A percentile compares a stretch with the other conserved stretches of the same genome.
phyloP scores from a whole-genome alignment of 73 alveolate genomes.

The Vitrella brassicaformis region DNA sequence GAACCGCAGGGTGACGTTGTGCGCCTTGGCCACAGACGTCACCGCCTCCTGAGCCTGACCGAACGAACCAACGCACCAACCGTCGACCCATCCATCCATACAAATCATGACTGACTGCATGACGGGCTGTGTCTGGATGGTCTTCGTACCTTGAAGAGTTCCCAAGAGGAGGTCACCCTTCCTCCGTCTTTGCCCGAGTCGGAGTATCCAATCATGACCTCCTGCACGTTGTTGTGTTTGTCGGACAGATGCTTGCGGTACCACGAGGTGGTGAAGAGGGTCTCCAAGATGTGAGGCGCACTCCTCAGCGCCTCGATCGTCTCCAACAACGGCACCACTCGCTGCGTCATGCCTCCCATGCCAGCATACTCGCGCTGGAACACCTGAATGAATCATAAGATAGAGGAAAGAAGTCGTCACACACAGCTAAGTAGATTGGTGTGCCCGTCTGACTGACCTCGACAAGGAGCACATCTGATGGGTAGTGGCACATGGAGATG shows the following conservation, averaged over 20 bases:
- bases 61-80: no score
- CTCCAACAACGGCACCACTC: conserved; percentile 32
- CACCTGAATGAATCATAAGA: no score
- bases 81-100: not conserved
- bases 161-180: conserved; percentile 20
- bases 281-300: conserved; percentile 18
- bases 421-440: no score
- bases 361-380: no score
- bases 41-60: no score
- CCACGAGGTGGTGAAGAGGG: conserved; percentile 2
- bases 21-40: conserved; percentile 32
- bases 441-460: no score
- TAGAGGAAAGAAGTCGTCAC: no score
- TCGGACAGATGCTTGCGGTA: conserved; percentile 14
- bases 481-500: conserved; percentile 34
- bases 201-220: conserved; percentile 30
- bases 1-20: conserved; percentile 17
- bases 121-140: not conserved
- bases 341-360: conserved; percentile 12
- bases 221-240: conserved; percentile 2
- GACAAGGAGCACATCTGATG: no score
- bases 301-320: conserved; percentile 16
- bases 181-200: conserved; percentile 35
- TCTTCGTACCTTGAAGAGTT: conserved; percentile 11
- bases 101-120: not conserved